Evolutionary conservation across 768 basidiomycete species (phyloP).

Genomic region (Podaxis sp.): DNA sequence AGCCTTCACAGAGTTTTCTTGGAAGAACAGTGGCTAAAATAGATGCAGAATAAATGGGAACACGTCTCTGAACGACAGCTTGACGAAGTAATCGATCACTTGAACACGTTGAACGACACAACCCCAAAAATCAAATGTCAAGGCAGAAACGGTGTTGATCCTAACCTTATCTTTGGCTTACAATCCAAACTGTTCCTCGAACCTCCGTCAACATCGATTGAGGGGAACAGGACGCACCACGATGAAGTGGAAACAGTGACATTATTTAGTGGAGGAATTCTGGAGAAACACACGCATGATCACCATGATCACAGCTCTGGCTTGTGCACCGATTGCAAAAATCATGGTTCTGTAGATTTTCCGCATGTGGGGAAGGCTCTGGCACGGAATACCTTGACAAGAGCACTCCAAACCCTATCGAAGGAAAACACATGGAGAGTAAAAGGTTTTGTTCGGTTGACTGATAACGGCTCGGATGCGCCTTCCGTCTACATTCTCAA

Average conservation of each 20-base stretch:
- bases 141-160: conserved; percentile 67
- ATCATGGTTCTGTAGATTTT: neutral
- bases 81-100: conserved; percentile 83
- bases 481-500: conserved; percentile 63
- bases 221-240: conserved; percentile 42
- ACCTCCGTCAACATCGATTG: conserved; percentile 23
- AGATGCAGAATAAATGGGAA: conserved; percentile 84
- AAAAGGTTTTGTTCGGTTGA: conserved; percentile 79
- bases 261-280: conserved; percentile 44
- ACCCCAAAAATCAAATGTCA: conserved; percentile 83
- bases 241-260: conserved; percentile 87
- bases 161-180: conserved; percentile 83
- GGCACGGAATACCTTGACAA: conserved; percentile 37
- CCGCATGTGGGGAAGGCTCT: conserved; percentile 27
- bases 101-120: conserved; percentile 85
- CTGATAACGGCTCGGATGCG: conserved; percentile 22
- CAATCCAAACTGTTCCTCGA: conserved; percentile 73
- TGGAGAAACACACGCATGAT: conserved; percentile 10
- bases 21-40: neutral
- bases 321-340: neutral
- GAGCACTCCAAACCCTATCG: conserved; percentile 51
- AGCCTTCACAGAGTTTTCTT: conserved; percentile 25
- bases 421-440: conserved; percentile 79
- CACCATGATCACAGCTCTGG: conserved; percentile 1
- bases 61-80: conserved; percentile 74